These are phyloP conservation scores for Ceratobasidium sp. DNA, from an alignment of 1,284 basidiomycete species.

Conservation along the genomic window DNA sequence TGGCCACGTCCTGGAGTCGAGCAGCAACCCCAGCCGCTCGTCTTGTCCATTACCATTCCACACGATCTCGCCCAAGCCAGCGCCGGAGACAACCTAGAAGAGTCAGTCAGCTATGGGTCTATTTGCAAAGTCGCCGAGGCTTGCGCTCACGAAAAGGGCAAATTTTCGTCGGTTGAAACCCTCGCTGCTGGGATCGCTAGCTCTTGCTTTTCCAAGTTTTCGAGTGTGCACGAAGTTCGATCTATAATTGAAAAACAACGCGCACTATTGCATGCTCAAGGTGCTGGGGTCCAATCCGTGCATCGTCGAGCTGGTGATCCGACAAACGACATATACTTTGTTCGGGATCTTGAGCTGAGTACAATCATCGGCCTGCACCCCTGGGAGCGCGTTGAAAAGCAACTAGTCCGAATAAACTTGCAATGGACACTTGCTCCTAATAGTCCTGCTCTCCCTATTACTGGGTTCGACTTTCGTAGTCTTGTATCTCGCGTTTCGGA, in stretches of 20 bases:
- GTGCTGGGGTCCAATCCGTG: slow-evolving; percentile 60
- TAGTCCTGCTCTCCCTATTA: slow-evolving; percentile 49
- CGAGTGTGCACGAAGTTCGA: slow-evolving; percentile 57
- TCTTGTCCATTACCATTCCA: slow-evolving; percentile 65
- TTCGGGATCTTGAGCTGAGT: slow-evolving; percentile 66
- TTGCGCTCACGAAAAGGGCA: slow-evolving; percentile 50
- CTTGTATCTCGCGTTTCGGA: slow-evolving; percentile 58
- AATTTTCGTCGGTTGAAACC: slow-evolving; percentile 59
- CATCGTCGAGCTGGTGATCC: slow-evolving; percentile 52
- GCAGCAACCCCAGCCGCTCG: slow-evolving; percentile 64
- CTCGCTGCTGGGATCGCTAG: slow-evolving; percentile 60
- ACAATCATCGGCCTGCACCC: slow-evolving; percentile 79
- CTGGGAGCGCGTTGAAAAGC: slow-evolving; percentile 75
- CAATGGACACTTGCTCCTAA: slow-evolving; percentile 54
- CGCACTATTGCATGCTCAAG: slow-evolving; percentile 65
- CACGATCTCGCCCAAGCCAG: slow-evolving; percentile 68
- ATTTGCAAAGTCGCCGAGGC: slow-evolving; percentile 57
- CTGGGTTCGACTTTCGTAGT: slow-evolving; percentile 57
- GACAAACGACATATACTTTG: slow-evolving; percentile 54
- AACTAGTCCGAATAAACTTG: slow-evolving; percentile 73
- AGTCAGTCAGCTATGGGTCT: slow-evolving; percentile 70
- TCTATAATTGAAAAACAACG: slow-evolving; percentile 64
- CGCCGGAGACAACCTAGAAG: slow-evolving; percentile 64
- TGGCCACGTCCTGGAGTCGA: slow-evolving; percentile 48
- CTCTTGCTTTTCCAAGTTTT: slow-evolving; percentile 57